Evolutionary conservation across 140 eudicot species (phyloP).

Genomic region (Erigeron philadelphicus): DNA sequence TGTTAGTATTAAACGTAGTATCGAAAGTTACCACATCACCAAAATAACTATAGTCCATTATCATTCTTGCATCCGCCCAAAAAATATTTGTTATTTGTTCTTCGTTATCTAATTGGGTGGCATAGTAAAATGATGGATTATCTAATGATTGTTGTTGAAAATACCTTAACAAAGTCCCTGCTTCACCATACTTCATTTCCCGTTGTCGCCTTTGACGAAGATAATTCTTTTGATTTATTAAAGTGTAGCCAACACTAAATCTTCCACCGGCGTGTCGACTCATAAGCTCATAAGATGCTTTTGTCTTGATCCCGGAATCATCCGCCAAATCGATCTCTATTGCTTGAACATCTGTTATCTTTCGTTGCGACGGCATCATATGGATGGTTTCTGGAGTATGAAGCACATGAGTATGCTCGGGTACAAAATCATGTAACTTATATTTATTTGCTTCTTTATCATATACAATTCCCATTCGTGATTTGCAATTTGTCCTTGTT

Average conservation of each 20-base stretch:
- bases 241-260: slow-evolving; percentile 3
- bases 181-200: not conserved
- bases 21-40: not conserved
- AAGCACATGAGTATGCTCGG: not conserved
- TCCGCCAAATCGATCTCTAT: not conserved
- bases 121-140: not conserved
- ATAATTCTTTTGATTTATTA: not conserved
- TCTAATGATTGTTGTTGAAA: not conserved
- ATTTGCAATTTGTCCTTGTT: not conserved
- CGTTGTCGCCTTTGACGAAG: not conserved
- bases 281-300: not conserved
- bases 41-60: slow-evolving; percentile 1
- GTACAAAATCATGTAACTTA: not conserved
- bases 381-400: not conserved
- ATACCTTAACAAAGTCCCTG: not conserved
- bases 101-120: not conserved
- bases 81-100: not conserved
- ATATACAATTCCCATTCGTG: not conserved
- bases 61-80: not conserved
- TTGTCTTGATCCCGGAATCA: not conserved
- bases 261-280: not conserved
- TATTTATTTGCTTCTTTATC: not conserved
- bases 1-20: not conserved
- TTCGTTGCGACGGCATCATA: not conserved
- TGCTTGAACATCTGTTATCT: not conserved